Evolutionary conservation across 305 asterid species (phyloP).

Genomic region (Fraxinus sp.): DNA sequence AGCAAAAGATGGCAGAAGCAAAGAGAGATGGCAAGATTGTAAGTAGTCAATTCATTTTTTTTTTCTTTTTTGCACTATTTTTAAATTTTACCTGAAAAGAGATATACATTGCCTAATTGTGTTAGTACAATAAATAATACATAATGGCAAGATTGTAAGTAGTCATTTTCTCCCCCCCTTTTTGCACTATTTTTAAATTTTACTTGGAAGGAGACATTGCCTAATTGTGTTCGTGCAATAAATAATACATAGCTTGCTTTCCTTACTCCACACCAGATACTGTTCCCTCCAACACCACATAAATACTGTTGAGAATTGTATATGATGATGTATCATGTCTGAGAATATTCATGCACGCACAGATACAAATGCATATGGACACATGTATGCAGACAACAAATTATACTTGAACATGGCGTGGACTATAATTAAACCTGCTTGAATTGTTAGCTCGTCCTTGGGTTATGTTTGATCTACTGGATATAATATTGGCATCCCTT

Average conservation of each 20-base stretch:
- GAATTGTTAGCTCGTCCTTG: background rate
- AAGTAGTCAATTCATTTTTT: conserved; percentile 28
- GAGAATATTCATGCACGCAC: background rate
- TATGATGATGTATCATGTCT: background rate
- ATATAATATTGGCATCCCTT: background rate
- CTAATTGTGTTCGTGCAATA: background rate
- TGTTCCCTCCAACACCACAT: background rate
- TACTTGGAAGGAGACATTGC: background rate
- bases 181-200: background rate
- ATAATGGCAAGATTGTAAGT: conserved; percentile 63
- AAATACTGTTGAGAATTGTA: background rate
- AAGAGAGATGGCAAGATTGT: conserved; percentile 67
- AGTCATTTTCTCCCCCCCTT: background rate
- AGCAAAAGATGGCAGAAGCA: conserved; percentile 76
- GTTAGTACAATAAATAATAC: background rate
- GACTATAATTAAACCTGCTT: background rate
- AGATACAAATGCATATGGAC: background rate
- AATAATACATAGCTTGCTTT: background rate
- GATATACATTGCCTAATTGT: background rate
- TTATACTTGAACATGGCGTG: background rate
- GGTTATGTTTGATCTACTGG: background rate
- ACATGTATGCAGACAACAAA: background rate
- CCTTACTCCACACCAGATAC: background rate
- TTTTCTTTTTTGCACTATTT: background rate
- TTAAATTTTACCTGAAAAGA: background rate